Percentiles rank a stretch among this genome's conserved stretches.
phyloP scores from a whole-genome alignment of 345 rosid genomes.

The Syzygium aromaticum region DNA sequence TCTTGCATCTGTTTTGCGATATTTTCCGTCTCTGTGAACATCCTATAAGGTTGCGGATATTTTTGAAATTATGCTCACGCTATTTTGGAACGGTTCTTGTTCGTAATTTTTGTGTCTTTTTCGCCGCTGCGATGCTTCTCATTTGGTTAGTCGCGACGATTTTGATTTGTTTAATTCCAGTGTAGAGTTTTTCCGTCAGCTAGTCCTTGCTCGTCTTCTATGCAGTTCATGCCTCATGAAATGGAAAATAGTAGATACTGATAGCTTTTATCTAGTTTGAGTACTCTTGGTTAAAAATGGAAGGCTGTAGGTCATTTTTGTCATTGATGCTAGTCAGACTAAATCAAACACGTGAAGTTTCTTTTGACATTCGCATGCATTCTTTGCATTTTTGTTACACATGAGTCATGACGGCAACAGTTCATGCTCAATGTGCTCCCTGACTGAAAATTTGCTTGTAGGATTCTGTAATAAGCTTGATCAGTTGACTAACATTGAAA shows the following conservation, averaged over 20 bases:
- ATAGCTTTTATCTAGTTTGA: neutral
- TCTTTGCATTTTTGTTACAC: neutral
- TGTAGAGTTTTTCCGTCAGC: neutral
- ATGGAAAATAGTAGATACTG: neutral
- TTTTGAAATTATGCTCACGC: neutral
- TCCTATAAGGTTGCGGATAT: neutral
- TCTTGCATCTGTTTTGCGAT: neutral
- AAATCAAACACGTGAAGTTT: neutral
- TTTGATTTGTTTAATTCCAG: neutral
- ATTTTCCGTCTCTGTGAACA: neutral
- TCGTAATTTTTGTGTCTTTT: neutral
- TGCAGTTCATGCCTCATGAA: neutral
- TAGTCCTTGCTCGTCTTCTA: neutral
- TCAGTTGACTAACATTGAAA: neutral
- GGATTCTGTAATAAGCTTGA: neutral
- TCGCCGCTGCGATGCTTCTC: neutral
- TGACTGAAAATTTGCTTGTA: neutral
- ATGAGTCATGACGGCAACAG: neutral
- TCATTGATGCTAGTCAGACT: neutral
- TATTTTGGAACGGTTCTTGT: neutral
- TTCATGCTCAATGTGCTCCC: neutral
- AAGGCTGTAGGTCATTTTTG: neutral
- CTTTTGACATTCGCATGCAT: neutral
- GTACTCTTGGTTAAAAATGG: neutral
- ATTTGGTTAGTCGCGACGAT: neutral